Evolutionary conservation across 2,329 filamentous ascomycete species (phyloP), one percentile per base, ranked within the genome.

Genomic region (Ophiosphaerella herpotricha): DNA sequence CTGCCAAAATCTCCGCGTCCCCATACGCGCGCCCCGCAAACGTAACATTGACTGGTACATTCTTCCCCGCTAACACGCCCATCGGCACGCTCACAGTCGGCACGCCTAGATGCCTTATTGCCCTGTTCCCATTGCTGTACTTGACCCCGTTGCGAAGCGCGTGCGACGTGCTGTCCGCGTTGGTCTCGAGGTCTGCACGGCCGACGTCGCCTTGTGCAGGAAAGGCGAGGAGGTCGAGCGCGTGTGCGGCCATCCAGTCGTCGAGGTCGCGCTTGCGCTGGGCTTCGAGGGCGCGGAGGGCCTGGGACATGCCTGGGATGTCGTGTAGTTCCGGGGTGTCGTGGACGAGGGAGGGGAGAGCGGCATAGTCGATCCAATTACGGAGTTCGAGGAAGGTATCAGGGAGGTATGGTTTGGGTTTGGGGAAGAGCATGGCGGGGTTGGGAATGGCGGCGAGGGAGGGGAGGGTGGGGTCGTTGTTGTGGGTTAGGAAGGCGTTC

Each of bases 21-120:
- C 75, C 69, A 39, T 79, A 80, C 1, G 78, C 79, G 31, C 74
- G 78, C 0, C 76, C 77, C 0, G 76, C 78, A 59, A 84, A 82
- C 0, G 80, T 82, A 9, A 84, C 55, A 23, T 80, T 80, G 0
- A 83, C 73, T 0, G 82, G 81, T 77, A 84, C 82, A 1, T 61
- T 54, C 39, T 72, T 78, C 7, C 75, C 70, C 1, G 54, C 58
- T 70, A 82, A 74, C 1, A 74, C 48, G 0, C 81, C 81, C 81
- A 84, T 84, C 0, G 80, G 76, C 0, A 83, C 78, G 0, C 75
- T 79, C 2, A 84, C 74, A 0, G 78, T 81, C 0, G 82, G 82
- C 0, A 84, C 74, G 0, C 82, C 82, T 2, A 83, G 68, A 46
- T 84, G 81, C 9, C 81, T 71, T 1, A 85, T 68, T 0, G 77